A percentile compares a stretch with the other conserved stretches of the same genome.
These are phyloP conservation scores for Bryum argenteum DNA, from an alignment of 225 moss, liverwort and hornwort genomes.

Conservation along the genomic window DNA sequence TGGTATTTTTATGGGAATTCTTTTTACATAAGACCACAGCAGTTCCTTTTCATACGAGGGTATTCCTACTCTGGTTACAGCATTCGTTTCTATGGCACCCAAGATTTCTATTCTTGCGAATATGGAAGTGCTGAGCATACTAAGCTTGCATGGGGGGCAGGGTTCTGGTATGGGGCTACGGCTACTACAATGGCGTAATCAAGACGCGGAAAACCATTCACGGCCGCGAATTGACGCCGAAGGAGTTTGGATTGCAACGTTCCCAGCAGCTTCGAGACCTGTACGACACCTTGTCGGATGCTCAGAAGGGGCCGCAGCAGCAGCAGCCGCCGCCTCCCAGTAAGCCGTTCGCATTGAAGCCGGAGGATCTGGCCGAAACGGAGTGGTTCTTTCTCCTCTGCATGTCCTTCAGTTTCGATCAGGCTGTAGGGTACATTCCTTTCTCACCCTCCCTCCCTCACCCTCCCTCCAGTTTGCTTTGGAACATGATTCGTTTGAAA, in stretches of 20 bases:
- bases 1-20: background rate
- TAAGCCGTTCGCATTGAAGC: conserved; percentile 89
- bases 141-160: conserved; percentile 35
- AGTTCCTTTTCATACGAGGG: background rate
- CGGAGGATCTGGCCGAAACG: conserved; percentile 93
- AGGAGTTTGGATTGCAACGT: conserved; percentile 93
- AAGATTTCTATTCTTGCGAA: background rate
- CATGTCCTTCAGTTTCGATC: conserved; percentile 87
- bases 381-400: conserved; percentile 98
- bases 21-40: background rate
- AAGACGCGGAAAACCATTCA: conserved; percentile 90
- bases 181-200: conserved; percentile 90
- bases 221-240: conserved; percentile 72
- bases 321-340: conserved; percentile 60
- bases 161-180: conserved; percentile 79
- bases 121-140: background rate
- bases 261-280: conserved; percentile 90
- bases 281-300: conserved; percentile 63
- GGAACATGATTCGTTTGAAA: too few species aligned
- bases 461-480: background rate
- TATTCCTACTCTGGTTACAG: background rate
- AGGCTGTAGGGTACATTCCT: conserved; percentile 75
- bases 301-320: conserved; percentile 48
- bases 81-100: background rate
- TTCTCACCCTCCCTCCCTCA: conserved; percentile 22